Evolutionary conservation across 192 early-diverging fungal species (phyloP), one percentile per base, ranked within the genome.

Genomic region (Dispira simplex): DNA sequence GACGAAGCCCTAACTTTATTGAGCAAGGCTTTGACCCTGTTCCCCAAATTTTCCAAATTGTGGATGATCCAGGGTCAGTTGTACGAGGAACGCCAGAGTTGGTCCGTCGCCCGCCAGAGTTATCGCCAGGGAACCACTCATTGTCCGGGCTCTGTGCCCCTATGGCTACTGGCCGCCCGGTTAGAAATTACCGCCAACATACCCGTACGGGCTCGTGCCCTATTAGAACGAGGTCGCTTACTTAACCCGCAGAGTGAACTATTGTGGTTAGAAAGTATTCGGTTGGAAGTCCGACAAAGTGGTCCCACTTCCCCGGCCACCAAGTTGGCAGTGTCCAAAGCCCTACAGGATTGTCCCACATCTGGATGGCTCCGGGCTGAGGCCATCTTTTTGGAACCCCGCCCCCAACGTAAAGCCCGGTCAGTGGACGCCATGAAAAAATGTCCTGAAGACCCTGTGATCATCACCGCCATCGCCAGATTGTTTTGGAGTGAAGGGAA

Each of bases 1-100:
- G 68, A 77, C 8, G 77, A 72, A 49, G 94, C 95, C 11, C 66
- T 93, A 32, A 63, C 73, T 18, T 64, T 95, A 9, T 68, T 90
- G 14, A 74, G 83, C 8, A 67, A 84, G 64, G 95, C 77, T 1
- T 65, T 91, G 16, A 66, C 59, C 11, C 72, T 75, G 58, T 99
- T 89, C 64, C 87, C 90, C 1, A 72, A 67, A 25, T 87, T 87
- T 63, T 83, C 81, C 66, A 97, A 99, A 66, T 74, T 97, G 46
- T 97, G 95, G 95, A 88, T 99, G 80, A 86, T 99, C 39, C 83
- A 90, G 71, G 84, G 89, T 39, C 89, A 94, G 65, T 77, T 96
- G 21, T 70, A 80, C 51, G 71, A 86, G 28, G 69, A 72, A n/a
- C 64, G 25, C 9, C 84, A 88, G 13, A 72, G 88, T 52, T 55